These are phyloP conservation scores for Medakamo hakoo DNA, from an alignment of 139 green algal species.

Conservation along the genomic window DNA sequence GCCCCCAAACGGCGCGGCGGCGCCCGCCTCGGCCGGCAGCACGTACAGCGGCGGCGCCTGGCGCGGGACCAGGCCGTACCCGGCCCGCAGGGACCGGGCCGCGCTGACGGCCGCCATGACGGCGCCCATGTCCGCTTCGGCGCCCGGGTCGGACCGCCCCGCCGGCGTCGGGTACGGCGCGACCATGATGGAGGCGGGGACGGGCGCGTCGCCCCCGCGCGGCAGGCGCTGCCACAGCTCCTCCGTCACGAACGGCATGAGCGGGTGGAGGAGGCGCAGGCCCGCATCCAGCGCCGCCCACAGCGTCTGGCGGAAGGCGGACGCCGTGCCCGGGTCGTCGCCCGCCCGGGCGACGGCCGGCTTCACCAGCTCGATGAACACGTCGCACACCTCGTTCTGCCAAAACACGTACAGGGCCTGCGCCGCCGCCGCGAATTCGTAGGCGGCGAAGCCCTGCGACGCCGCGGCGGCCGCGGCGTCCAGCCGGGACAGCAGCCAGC, in stretches of 20 bases:
- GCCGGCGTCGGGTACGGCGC: slow-evolving; percentile 42
- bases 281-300: slow-evolving; percentile 71
- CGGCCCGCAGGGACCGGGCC: slow-evolving; percentile 31
- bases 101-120: slow-evolving; percentile 21
- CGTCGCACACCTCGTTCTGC: slow-evolving; percentile 94
- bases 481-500: slow-evolving; percentile 62
- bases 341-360: slow-evolving; percentile 40
- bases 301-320: slow-evolving; percentile 43
- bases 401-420: slow-evolving; percentile 71
- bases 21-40: slow-evolving; percentile 26
- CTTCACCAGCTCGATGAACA: slow-evolving; percentile 97
- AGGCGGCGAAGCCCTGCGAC: slow-evolving; percentile 50
- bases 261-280: slow-evolving; percentile 85
- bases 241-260: slow-evolving; percentile 97
- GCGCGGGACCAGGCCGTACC: slow-evolving; percentile 62
- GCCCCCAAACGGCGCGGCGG: slow-evolving; percentile 7
- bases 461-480: slow-evolving; percentile 24
- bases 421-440: slow-evolving; percentile 66
- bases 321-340: slow-evolving; percentile 21
- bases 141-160: slow-evolving; percentile 24
- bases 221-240: slow-evolving; percentile 84
- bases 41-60: slow-evolving; percentile 60
- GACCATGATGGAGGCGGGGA: slow-evolving; percentile 59
- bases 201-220: slow-evolving; percentile 1
- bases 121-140: slow-evolving; percentile 51